Evolutionary conservation across 164 flowering plant species (phyloP), one percentile per base, ranked within the genome.

Genomic region (Amborella trichopoda): DNA sequence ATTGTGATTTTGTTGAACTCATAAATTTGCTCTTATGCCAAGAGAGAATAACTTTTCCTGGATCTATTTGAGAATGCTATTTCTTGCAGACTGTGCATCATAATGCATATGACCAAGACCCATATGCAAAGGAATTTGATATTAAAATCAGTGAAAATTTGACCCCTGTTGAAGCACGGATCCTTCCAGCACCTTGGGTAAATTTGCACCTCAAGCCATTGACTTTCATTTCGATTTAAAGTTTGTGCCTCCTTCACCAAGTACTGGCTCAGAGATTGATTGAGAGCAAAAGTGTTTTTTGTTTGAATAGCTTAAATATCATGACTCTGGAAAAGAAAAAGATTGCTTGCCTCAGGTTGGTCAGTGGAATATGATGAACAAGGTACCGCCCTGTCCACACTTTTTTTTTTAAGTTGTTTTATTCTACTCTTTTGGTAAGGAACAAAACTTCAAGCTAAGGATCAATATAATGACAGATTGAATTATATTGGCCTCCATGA

Each of bases 341-440:
- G 80, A 83, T 61, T 83, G 84, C 45, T 62, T 83, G 61, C 93
- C 93, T 4, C 93, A 80, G 53, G 87, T 80, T 58, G 93, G 93
- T 54, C 93, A 83, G 54, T 83, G 93, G 93, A 83, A 83, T 60
- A 83, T 83, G 93, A 74, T 72, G 87, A 80, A 83, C 68, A 83
- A 83, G 84, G 93, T 77, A 67, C 4, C 16, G 16, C 19, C 3
- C 3, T 37, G 16, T 37, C 19, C 19, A 0, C n/a, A 6, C 16
- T 9, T 12, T 34, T 6, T 22, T 6, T 19, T 23, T 13, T 23
- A 10, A 6, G 22, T 14, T 23, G 3, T 3, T 9, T 21, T 46
- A 11, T 39, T 3, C 40, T 22, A 27, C 11, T 10, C 3, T n/a
- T 20, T 42, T 8, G 4, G 27, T 3, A 43, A 23, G 12, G 28